Base-by-base conservation (phyloP, 192 early-diverging fungal species). In the Coemansia sp. region DNA sequence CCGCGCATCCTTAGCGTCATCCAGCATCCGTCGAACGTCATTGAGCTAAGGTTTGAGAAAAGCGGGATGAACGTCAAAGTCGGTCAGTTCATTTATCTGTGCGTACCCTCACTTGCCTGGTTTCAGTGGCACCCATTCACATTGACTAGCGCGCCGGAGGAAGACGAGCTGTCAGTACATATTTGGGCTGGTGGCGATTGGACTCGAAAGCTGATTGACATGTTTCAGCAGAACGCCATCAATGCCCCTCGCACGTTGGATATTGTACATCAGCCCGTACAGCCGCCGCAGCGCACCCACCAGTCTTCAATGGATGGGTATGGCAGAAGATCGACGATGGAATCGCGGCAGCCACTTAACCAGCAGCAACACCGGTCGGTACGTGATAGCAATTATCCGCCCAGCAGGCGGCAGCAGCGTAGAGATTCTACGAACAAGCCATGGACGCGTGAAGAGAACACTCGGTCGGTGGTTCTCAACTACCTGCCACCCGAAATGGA, bases 71-170 rank as follows among this genome's bases (percentile, higher is more conserved):
- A 74, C 15, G 71, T 76, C 66, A 84, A 89, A 65, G 87, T 89
- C 5, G 92, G 93, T 4, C 93, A 94, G 80, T 94, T 89, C 74
- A 83, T 94, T 41, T 94, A 88, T 66, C 38, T 94, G 29, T 87
- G 79, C 68, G 87, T 90, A 18, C 93, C 93, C 16, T 89, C 91
- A 58, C 83, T 94, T 36, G 78, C 88, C 34, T 76, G 74, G 66
- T 79, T 78, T 74, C 87, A 94, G 67, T 93, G 93, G 92, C 93
- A 94, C 68, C 93, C 93, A 3, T 94, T 94, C 74, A 94, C 93
- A 0, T 79, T 94, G 67, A 94, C 91, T 13, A 92, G 90, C 44
- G 91, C 91, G 4, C 93, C 93, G 2, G 85, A 94, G 50, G 92
- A 94, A 44, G 84, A 87, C 52, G 89, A 91, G 68, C 76, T 91